A percentile compares a stretch with the other conserved stretches of the same genome.
Evolutionary conservation across 495 filamentous ascomycete species (phyloP).

Genomic region (Neurospora sp.): DNA sequence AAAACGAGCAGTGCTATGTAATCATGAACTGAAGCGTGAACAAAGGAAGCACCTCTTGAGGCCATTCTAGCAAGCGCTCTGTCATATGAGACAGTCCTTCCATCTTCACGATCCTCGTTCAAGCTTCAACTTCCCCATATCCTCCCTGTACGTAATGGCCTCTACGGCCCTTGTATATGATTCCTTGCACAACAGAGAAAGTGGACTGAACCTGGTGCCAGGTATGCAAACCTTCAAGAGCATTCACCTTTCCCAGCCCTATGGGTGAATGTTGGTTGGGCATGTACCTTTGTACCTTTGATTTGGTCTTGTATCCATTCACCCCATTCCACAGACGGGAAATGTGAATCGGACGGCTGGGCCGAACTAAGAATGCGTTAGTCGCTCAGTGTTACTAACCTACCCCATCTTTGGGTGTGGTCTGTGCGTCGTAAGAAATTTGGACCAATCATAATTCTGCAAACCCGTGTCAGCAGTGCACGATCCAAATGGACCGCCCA

Average conservation of each 20-base stretch:
- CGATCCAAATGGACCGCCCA: conserved; percentile 19
- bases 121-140: not conserved
- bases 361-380: not conserved
- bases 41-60: not conserved
- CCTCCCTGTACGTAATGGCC: not conserved
- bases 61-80: not conserved
- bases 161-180: not conserved
- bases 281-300: not conserved
- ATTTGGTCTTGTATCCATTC: not conserved
- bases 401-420: conserved; percentile 5
- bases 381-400: not conserved
- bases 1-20: not conserved
- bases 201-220: not conserved
- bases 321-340: not conserved
- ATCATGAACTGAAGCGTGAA: not conserved
- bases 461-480: conserved; percentile 4
- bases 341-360: not conserved
- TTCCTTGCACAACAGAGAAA: not conserved
- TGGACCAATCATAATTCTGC: conserved; percentile 24
- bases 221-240: not conserved
- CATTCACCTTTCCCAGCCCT: not conserved
- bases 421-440: conserved; percentile 14
- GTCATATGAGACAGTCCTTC: not conserved
- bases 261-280: not conserved
- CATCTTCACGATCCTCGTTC: not conserved